These are phyloP conservation scores for Verticillium tricorpus DNA, from an alignment of 2,329 filamentous ascomycete genomes.

Conservation along the genomic window DNA sequence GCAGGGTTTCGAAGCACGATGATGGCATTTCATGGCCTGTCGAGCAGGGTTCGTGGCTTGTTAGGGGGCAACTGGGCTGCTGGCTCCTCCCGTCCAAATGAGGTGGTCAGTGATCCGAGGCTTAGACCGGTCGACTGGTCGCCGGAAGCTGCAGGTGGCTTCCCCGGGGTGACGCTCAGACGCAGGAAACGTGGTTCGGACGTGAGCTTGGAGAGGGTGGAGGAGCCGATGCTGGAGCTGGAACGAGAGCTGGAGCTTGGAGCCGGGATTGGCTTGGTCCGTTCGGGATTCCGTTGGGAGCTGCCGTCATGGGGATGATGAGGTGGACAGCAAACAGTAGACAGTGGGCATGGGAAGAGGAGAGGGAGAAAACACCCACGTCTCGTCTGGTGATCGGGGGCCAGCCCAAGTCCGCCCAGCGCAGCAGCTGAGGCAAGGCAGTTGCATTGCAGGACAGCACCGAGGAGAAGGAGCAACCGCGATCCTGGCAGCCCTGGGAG, in stretches of 20 bases:
- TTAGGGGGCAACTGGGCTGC: background rate
- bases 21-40: background rate
- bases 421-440: background rate
- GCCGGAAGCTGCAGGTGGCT: background rate
- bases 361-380: background rate
- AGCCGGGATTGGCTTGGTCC: too few species aligned
- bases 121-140: background rate
- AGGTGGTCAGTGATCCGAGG: background rate
- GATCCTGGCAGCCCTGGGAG: too few species aligned
- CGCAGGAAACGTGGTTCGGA: background rate
- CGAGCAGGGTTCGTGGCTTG: background rate
- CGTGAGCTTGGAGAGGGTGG: background rate
- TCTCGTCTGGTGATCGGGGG: background rate
- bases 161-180: constrained; percentile 1
- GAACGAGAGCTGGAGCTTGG: too few species aligned
- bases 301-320: background rate
- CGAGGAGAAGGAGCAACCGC: background rate
- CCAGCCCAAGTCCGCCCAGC: background rate
- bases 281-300: background rate
- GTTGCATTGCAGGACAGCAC: background rate
- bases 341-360: background rate
- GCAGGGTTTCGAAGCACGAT: background rate
- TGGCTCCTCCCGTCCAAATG: background rate
- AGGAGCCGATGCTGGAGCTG: too few species aligned
- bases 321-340: background rate